Conservation (phyloP, 192 early-diverging fungal genomes). For the Linnemannia exigua region DNA sequence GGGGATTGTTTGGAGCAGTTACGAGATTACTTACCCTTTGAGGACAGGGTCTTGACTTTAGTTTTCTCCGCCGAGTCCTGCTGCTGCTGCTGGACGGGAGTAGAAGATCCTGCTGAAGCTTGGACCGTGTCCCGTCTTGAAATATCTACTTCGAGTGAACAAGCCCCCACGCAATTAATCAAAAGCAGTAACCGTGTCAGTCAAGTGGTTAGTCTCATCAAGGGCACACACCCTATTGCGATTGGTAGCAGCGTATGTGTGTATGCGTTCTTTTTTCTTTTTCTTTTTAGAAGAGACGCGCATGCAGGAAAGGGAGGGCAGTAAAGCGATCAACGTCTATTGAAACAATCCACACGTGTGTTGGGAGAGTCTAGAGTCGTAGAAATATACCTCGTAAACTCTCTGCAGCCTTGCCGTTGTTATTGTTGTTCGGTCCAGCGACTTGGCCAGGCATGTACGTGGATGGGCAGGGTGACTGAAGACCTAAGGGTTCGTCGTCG, state of each 20-base stretch:
- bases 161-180: not conserved
- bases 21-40: not conserved
- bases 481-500: slow-evolving; percentile 33
- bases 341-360: not conserved
- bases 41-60: not conserved
- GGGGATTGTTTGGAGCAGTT: not conserved
- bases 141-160: slow-evolving; percentile 13
- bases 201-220: not conserved
- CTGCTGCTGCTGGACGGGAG: not conserved
- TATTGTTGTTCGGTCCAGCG: slow-evolving; percentile 10
- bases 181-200: not conserved
- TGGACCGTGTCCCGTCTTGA: slow-evolving; percentile 24
- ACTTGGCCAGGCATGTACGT: slow-evolving; percentile 10
- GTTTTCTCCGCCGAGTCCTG: not conserved
- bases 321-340: not conserved
- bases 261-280: not conserved
- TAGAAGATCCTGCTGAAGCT: not conserved
- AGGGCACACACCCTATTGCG: no score
- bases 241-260: not conserved
- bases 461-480: not conserved
- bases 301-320: not conserved
- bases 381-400: slow-evolving; percentile 30
- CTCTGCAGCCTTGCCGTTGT: slow-evolving; percentile 16
- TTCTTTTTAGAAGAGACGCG: not conserved
- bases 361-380: not conserved